Conservation (phyloP, 306 rosid genomes). For the Purshia tridentata region DNA sequence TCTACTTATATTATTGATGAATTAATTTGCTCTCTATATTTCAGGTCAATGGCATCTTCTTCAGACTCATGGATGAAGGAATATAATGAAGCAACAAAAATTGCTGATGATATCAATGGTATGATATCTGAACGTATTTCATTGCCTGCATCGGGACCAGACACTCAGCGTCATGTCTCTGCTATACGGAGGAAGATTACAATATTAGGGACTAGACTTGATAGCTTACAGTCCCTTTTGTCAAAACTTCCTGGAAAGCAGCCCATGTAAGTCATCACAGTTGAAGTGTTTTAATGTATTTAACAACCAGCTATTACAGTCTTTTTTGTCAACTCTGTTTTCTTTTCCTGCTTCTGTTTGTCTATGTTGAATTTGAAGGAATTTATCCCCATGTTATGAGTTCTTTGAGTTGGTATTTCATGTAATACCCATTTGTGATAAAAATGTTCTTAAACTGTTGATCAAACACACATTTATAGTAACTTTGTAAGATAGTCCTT, state of each 20-base stretch:
- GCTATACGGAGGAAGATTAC: constrained; percentile 94
- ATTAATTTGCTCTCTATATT: constrained; percentile 7
- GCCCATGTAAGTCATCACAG: constrained; percentile 57
- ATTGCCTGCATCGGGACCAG: constrained; percentile 74
- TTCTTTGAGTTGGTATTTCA: constrained; percentile 5
- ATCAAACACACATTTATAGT: not conserved
- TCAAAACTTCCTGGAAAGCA: constrained; percentile 84
- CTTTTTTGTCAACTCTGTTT: not conserved
- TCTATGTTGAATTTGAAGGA: not conserved
- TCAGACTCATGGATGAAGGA: constrained; percentile 95
- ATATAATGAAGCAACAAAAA: constrained; percentile 84
- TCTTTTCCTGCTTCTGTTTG: not conserved
- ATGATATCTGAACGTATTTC: constrained; percentile 86
- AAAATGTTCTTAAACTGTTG: not conserved
- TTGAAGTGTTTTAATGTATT: not conserved
- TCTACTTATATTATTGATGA: not conserved
- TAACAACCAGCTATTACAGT: not conserved
- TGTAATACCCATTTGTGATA: constrained; percentile 2
- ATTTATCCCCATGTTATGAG: not conserved
- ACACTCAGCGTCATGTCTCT: constrained; percentile 84
- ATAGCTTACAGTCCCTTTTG: constrained; percentile 80
- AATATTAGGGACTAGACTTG: constrained; percentile 93
- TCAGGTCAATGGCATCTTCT: constrained; percentile 82
- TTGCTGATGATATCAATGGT: constrained; percentile 79
- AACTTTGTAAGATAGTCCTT: not conserved